Percentiles rank a stretch among this genome's conserved stretches.
Evolutionary conservation across 2,329 filamentous ascomycete genomes (phyloP).

Genomic region (Penicillium olsonii): DNA sequence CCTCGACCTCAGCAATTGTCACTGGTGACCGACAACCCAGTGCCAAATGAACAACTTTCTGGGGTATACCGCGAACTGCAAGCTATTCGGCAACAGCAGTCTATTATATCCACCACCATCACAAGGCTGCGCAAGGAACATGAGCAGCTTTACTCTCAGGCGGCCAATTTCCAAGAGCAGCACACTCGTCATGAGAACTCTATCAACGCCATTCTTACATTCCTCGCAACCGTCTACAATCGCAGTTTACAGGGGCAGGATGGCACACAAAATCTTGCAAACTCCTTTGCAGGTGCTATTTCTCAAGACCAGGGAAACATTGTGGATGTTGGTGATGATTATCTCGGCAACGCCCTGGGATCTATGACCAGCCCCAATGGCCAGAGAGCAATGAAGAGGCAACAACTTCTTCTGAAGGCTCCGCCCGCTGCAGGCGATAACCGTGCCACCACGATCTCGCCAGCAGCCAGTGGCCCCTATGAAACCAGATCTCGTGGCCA

Average conservation of each 20-base stretch:
- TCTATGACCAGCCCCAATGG: constrained; percentile 36
- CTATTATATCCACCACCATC: constrained; percentile 81
- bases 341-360: constrained; percentile 37
- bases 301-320: constrained; percentile 63
- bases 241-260: constrained; percentile 86
- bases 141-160: constrained; percentile 82
- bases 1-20: constrained; percentile 45
- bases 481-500: constrained; percentile 32
- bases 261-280: constrained; percentile 73
- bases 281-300: constrained; percentile 78
- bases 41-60: constrained; percentile 72
- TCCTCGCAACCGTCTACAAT: constrained; percentile 94
- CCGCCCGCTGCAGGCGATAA: constrained; percentile 34
- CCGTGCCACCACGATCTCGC: constrained; percentile 41
- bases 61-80: constrained; percentile 77
- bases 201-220: constrained; percentile 97
- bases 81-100: constrained; percentile 82
- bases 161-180: constrained; percentile 82
- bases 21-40: constrained; percentile 41
- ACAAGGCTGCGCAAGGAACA: constrained; percentile 80
- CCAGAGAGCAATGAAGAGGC: constrained; percentile 48
- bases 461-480: constrained; percentile 34
- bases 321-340: constrained; percentile 62
- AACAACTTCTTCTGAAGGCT: constrained; percentile 50
- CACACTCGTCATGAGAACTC: constrained; percentile 98